These are phyloP conservation scores for Phytophthora fragariaefolia DNA, from an alignment of 352 stramenopile genomes.

Conservation along the genomic window DNA sequence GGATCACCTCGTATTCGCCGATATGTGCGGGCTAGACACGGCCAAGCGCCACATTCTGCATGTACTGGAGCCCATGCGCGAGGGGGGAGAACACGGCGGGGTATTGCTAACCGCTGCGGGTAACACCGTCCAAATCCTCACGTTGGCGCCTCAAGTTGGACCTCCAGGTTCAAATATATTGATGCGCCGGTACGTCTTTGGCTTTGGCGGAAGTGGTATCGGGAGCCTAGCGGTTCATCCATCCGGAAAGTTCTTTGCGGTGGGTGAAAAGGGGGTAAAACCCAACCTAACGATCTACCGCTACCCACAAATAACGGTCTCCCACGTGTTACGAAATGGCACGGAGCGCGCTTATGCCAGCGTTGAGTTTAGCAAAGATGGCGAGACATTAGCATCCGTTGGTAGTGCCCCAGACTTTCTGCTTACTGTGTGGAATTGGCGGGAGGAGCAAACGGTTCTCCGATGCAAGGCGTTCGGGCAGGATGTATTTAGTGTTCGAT, in stretches of 20 bases:
- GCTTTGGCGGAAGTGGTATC: conserved; percentile 67
- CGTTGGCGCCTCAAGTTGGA: conserved; percentile 38
- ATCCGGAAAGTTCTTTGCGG: conserved; percentile 75
- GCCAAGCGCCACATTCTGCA: conserved; percentile 75
- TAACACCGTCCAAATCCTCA: conserved; percentile 80
- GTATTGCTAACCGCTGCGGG: conserved; percentile 71
- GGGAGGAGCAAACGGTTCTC: conserved; percentile 88
- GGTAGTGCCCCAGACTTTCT: conserved; percentile 89
- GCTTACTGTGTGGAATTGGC: conserved; percentile 95
- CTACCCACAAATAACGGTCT: conserved; percentile 79
- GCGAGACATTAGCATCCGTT: conserved; percentile 91
- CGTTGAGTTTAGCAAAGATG: conserved; percentile 76
- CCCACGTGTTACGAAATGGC: conserved; percentile 79
- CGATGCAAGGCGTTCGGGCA: conserved; percentile 95
- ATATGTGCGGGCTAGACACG: conserved; percentile 70
- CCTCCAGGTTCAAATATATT: conserved; percentile 32
- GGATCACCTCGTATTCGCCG: conserved; percentile 73
- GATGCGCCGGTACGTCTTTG: conserved; percentile 68
- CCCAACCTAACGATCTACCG: conserved; percentile 90
- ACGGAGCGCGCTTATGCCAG: conserved; percentile 87
- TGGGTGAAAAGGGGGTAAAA: conserved; percentile 90
- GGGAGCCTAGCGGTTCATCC: conserved; percentile 79
- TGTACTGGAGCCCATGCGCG: conserved; percentile 52
- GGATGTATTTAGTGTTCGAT: conserved; percentile 93
- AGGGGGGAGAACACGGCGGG: conserved; percentile 51